These are phyloP conservation scores for Citrullus mucosospermus DNA, from an alignment of 306 rosid species.

Conservation along the genomic window DNA sequence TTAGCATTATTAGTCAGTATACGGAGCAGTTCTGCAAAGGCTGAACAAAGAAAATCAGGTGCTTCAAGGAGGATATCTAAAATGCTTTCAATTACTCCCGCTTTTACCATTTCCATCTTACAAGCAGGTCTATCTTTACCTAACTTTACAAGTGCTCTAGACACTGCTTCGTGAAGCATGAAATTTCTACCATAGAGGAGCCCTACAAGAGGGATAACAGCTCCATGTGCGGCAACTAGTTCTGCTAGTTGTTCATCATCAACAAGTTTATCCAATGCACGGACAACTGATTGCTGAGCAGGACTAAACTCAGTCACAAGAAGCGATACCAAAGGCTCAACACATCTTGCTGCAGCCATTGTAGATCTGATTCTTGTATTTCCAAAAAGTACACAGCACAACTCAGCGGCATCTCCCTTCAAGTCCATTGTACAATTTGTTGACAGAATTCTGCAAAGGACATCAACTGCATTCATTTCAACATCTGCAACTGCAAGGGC, in stretches of 20 bases:
- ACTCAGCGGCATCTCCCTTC: conserved; percentile 94
- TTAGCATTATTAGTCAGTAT: conserved; percentile 94
- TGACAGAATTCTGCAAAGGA: conserved; percentile 91
- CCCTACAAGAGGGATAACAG: conserved; percentile 87
- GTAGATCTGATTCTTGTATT: conserved; percentile 96
- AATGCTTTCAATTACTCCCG: conserved; percentile 82
- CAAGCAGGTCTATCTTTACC: conserved; percentile 97
- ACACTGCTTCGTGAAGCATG: conserved; percentile 89
- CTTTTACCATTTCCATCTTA: conserved; percentile 97
- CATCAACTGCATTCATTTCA: conserved; percentile 99
- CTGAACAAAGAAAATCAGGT: conserved; percentile 84
- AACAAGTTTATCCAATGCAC: conserved; percentile 91
- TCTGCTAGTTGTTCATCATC: conserved; percentile 98
- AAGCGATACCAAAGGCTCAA: conserved; percentile 94
- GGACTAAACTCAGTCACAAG: conserved; percentile 74
- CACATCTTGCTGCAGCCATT: conserved; percentile 81
- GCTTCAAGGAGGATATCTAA: conserved; percentile 77
- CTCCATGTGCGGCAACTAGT: conserved; percentile 86
- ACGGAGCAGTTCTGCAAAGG: conserved; percentile 81
- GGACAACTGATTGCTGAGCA: conserved; percentile 83
- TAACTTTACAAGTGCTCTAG: conserved; percentile 85
- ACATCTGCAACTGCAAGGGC: conserved; percentile 97
- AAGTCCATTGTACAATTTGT: conserved; percentile 80
- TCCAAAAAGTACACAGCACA: conserved; percentile 89
- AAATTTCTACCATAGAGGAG: conserved; percentile 77